Base-by-base conservation (phyloP, 2,329 filamentous ascomycete genomes). In the Fusarium dimerum region DNA sequence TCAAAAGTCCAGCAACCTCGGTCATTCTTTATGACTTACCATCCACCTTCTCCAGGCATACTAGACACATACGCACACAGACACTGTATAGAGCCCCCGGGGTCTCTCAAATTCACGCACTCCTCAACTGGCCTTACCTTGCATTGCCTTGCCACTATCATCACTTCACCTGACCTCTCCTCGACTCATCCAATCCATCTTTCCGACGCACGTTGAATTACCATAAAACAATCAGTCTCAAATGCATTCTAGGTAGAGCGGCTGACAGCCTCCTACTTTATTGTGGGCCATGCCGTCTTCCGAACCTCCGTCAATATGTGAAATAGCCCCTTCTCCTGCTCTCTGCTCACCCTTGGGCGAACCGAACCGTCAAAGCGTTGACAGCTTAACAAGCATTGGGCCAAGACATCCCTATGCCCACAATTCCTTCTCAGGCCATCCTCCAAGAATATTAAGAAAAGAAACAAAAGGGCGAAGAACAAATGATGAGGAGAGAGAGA, bases 181-280 rank as follows among this genome's bases (percentile, higher is more conserved):
- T 51, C 49, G 51, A 57, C 56, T 66, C 61, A 63, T 56, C 58
- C 60, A 57, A 32, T 56, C 59, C 57, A 52, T 61, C 61, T 55
- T 48, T 36, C 61, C 63, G 49, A 62, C 55, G 45, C 51, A 66
- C 59, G 56, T 62, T 45, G 13, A 15, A 54, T 56, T 60, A 59
- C 61, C 63, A 52, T 66, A 63, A 57, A 47, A 66, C 66, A 59
- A 62, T 61, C 63, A 66, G 61, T 36, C 32, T 66, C 64, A 54
- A 51, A 65, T 66, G 66, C 63, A 66, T 62, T 66, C 63, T 66
- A 66, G 61, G 55, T 62, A 65, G 59, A 57, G 53, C 60, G 51
- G 55, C 54, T 47, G 54, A 56, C 45, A 54, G 54, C 59, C 54
- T 54, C 55, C 52, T 45, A 53, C 45, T 48, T 53, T 52, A 47